Conservation (phyloP, 176 grass and related monocot genomes). For the Triticum timopheevii region DNA sequence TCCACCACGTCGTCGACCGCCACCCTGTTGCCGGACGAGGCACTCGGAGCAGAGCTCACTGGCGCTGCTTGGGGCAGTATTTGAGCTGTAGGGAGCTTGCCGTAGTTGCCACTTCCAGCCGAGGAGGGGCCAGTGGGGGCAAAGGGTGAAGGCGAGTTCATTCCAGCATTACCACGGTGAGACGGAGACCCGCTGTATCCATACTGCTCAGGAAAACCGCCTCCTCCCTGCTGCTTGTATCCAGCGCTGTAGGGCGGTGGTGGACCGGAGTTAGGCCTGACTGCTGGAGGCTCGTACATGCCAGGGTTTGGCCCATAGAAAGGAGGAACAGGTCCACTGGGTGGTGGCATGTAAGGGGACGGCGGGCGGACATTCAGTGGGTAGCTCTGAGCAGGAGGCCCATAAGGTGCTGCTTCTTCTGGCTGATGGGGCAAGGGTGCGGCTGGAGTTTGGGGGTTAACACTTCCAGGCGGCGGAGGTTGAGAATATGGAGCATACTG, state of each 20-base stretch:
- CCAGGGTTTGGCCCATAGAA: slow-evolving; percentile 60
- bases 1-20: slow-evolving; percentile 80
- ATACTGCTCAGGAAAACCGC: slow-evolving; percentile 56
- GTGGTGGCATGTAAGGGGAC: slow-evolving; percentile 50
- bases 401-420: slow-evolving; percentile 59
- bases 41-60: slow-evolving; percentile 36
- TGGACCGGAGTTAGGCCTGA: slow-evolving; percentile 47
- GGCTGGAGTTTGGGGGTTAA: slow-evolving; percentile 41
- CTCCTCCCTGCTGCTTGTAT: slow-evolving; percentile 51
- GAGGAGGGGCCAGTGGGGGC: slow-evolving; percentile 22
- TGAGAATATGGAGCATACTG: slow-evolving; percentile 59
- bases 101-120: slow-evolving; percentile 46
- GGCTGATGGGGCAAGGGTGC: slow-evolving; percentile 38
- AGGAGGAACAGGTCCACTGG: slow-evolving; percentile 44
- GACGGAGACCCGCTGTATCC: slow-evolving; percentile 71
- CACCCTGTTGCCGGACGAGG: slow-evolving; percentile 41
- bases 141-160: slow-evolving; percentile 49
- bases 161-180: slow-evolving; percentile 45
- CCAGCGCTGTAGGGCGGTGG: slow-evolving; percentile 47
- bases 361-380: slow-evolving; percentile 46
- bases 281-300: slow-evolving; percentile 52
- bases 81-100: slow-evolving; percentile 64
- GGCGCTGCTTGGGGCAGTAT: slow-evolving; percentile 61
- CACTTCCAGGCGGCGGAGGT: slow-evolving; percentile 36
- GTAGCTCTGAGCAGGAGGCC: slow-evolving; percentile 53